phyloP scores from a whole-genome alignment of 352 stramenopile species.

The Phytopythium litorale region DNA sequence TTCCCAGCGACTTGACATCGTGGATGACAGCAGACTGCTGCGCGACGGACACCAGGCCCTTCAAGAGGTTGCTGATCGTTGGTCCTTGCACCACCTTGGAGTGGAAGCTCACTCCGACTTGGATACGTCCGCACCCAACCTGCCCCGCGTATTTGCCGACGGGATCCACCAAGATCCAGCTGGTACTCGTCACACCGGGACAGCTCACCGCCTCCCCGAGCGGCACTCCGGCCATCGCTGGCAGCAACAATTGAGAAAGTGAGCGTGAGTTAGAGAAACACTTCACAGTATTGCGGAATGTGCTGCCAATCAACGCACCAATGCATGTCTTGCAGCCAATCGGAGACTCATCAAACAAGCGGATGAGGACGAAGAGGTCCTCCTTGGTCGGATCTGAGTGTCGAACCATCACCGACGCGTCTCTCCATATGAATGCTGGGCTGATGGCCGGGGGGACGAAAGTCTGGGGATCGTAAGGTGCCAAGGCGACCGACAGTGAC shows the following conservation, averaged over 20 bases:
- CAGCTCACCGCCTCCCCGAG: background rate
- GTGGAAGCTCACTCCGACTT: slow-evolving; percentile 11
- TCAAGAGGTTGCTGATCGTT: slow-evolving; percentile 9
- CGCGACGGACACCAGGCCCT: background rate
- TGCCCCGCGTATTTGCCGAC: background rate
- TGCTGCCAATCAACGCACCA: background rate
- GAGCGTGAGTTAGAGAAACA: no score
- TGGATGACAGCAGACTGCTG: background rate
- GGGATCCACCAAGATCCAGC: slow-evolving; percentile 5
- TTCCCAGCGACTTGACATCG: background rate
- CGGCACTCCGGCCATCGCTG: background rate
- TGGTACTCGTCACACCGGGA: background rate
- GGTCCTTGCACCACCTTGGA: slow-evolving; percentile 13
- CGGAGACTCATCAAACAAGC: background rate
- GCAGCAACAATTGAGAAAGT: background rate
- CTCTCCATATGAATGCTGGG: background rate
- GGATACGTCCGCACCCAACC: background rate
- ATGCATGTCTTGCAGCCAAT: background rate
- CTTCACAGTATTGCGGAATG: background rate
- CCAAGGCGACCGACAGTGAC: background rate
- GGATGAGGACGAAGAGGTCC: background rate
- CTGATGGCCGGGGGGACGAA: background rate
- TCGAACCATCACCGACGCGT: background rate
- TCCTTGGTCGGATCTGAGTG: background rate
- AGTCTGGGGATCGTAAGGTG: background rate